phyloP scores from a whole-genome alignment of 352 stramenopile species.

The Pythium sukuiense region DNA sequence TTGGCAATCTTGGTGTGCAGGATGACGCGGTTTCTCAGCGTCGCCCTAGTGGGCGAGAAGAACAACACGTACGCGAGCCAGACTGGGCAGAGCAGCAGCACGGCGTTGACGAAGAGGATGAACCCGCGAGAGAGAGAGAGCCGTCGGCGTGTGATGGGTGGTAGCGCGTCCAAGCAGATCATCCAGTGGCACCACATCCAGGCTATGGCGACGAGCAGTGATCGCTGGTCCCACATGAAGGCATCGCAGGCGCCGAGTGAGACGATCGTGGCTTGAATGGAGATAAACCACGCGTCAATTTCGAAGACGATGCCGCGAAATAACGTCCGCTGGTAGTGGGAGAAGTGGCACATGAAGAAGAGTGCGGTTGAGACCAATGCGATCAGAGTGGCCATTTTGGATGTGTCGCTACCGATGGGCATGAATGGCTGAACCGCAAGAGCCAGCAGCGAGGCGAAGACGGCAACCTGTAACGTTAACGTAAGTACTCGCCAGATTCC shows the following conservation, averaged over 20 bases:
- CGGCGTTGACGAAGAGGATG: conserved; percentile 8
- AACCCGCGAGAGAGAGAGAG: conserved; percentile 13
- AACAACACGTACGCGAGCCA: conserved; percentile 11
- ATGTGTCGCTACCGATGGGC: too few species aligned
- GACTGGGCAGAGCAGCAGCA: conserved; percentile 5
- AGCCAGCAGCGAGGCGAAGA: too few species aligned
- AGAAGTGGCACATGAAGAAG: conserved; percentile 4
- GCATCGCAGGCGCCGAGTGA: conserved; percentile 9
- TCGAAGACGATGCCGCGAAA: conserved; percentile 9
- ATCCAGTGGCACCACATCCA: conserved; percentile 23
- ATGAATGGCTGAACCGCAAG: too few species aligned
- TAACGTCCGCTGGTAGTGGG: conserved; percentile 13
- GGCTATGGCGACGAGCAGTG: conserved; percentile 9
- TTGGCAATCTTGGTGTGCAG: neutral
- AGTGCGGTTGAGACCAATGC: neutral
- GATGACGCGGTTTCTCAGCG: conserved; percentile 13
- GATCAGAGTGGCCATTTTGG: neutral
- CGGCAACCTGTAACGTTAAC: too few species aligned
- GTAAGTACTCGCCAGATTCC: neutral
- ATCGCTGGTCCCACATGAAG: conserved; percentile 18
- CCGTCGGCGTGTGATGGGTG: conserved; percentile 2
- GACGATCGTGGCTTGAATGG: conserved; percentile 9
- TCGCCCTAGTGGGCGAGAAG: neutral
- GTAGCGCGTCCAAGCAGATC: conserved; percentile 24
- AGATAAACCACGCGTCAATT: conserved; percentile 28